These are phyloP conservation scores for Cryptococcus floricola DNA, from an alignment of 1,284 basidiomycete species.

Conservation along the genomic window DNA sequence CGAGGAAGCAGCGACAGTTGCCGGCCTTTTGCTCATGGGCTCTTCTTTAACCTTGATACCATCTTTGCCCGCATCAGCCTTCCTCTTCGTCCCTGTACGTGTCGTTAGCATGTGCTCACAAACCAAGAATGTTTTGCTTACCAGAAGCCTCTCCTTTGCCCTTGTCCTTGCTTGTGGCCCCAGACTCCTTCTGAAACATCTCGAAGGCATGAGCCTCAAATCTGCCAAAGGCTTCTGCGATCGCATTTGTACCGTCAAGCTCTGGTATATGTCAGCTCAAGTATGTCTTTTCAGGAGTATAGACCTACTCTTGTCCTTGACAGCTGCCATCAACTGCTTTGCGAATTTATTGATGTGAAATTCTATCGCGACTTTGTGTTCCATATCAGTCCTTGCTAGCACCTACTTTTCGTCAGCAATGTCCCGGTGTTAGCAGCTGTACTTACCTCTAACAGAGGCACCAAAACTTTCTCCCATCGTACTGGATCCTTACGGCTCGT, in stretches of 20 bases:
- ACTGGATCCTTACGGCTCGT: conserved; percentile 19
- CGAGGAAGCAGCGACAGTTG: not conserved
- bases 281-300: not conserved
- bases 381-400: conserved; percentile 36
- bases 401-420: conserved; percentile 10
- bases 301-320: conserved; percentile 18
- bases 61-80: conserved; percentile 9
- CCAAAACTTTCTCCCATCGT: conserved; percentile 27
- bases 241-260: conserved; percentile 3
- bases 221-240: conserved; percentile 20
- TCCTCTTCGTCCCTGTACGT: conserved; percentile 3
- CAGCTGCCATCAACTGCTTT: conserved; percentile 10
- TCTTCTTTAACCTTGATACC: conserved; percentile 3
- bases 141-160: conserved; percentile 8
- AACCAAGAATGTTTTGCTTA: not conserved
- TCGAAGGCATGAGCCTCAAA: conserved; percentile 15
- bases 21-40: not conserved
- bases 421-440: not conserved
- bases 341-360: conserved; percentile 20
- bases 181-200: conserved; percentile 10
- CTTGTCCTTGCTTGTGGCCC: not conserved
- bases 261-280: not conserved
- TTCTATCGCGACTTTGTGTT: conserved; percentile 25
- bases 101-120: not conserved
- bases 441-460: conserved; percentile 22